Evolutionary conservation across 768 basidiomycete species (phyloP).

Genomic region (Nidula microcarpa): DNA sequence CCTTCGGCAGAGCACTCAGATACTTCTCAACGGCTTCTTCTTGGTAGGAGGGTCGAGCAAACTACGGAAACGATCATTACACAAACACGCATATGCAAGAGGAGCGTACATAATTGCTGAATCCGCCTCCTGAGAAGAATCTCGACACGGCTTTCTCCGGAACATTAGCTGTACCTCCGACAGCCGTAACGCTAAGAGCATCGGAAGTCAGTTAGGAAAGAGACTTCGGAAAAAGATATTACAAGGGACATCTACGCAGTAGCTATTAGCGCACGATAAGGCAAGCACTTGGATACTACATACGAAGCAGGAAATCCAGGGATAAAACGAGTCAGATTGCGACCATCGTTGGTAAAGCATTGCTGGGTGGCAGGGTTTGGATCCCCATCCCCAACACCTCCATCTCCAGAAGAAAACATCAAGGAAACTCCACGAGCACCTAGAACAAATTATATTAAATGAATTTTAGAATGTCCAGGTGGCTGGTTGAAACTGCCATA

Average conservation of each 20-base stretch:
- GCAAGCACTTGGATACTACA: no score
- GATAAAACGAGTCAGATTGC: slow-evolving; percentile 47
- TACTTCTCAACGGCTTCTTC: slow-evolving; percentile 8
- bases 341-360: slow-evolving; percentile 60
- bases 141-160: slow-evolving; percentile 52
- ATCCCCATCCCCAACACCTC: slow-evolving; percentile 61
- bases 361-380: slow-evolving; percentile 42
- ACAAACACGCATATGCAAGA: no score
- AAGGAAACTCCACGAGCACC: slow-evolving; percentile 63
- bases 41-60: slow-evolving; percentile 12
- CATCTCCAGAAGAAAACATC: slow-evolving; percentile 61
- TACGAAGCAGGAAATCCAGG: slow-evolving; percentile 57
- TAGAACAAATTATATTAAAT: no score
- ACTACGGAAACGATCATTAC: slow-evolving; percentile 5
- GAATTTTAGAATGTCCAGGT: no score
- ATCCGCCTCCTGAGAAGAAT: slow-evolving; percentile 70
- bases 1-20: slow-evolving; percentile 9
- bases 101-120: slow-evolving; percentile 56
- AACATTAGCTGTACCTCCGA: slow-evolving; percentile 52
- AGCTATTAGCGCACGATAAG: no score
- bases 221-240: slow-evolving; percentile 9
- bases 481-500: slow-evolving; percentile 13
- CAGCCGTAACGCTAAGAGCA: slow-evolving; percentile 55
- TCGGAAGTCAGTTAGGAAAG: background rate
- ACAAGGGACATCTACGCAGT: slow-evolving; percentile 42